Percentiles rank a stretch among this genome's conserved stretches.
These are phyloP conservation scores for Thelonectria blattea DNA, from an alignment of 2,329 filamentous ascomycete genomes.

Conservation along the genomic window DNA sequence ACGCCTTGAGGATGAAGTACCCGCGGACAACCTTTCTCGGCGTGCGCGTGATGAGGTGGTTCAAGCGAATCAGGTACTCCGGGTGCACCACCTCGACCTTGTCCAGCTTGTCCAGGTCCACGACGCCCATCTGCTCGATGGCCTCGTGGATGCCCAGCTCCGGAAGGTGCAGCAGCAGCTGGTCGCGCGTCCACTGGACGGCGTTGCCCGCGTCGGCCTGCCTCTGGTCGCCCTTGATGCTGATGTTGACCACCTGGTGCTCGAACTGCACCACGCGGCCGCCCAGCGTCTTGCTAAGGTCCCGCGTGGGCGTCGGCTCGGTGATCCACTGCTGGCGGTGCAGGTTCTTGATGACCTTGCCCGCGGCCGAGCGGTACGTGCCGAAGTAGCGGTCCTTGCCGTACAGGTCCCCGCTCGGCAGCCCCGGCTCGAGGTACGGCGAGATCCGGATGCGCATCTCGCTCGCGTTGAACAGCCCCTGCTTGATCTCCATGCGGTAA, in stretches of 20 bases:
- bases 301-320: not conserved
- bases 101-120: not conserved
- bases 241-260: conserved; percentile 3
- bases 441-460: conserved; percentile 13
- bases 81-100: conserved; percentile 22
- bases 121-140: not conserved
- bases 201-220: conserved; percentile 1
- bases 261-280: not conserved
- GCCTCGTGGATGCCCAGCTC: conserved; percentile 9
- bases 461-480: conserved; percentile 19
- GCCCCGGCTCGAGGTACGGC: conserved; percentile 14
- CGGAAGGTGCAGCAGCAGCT: conserved; percentile 3
- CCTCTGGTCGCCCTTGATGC: not conserved
- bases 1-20: conserved; percentile 26
- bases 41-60: conserved; percentile 8
- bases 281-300: not conserved
- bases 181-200: not conserved
- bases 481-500: conserved; percentile 17
- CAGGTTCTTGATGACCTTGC: not conserved
- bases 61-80: conserved; percentile 9
- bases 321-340: not conserved
- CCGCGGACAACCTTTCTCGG: conserved; percentile 17
- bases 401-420: conserved; percentile 14
- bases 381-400: not conserved
- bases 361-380: conserved; percentile 2